phyloP scores from a whole-genome alignment of 805 yeast genomes.

The Lachancea lanzarotensis region DNA sequence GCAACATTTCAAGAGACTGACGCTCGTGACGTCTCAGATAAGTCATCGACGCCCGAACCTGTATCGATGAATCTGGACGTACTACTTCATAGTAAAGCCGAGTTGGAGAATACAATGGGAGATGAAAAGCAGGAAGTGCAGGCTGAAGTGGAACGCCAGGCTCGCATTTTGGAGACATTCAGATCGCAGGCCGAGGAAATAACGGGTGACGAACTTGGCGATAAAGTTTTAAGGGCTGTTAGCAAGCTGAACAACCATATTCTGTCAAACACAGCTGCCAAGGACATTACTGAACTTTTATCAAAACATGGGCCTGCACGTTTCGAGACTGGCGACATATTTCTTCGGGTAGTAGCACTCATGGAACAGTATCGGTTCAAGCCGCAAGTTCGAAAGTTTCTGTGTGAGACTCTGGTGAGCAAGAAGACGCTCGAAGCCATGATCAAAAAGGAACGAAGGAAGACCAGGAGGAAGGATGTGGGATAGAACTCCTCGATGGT shows the following conservation, averaged over 20 bases:
- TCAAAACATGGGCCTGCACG: slow-evolving; percentile 42
- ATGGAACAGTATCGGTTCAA: slow-evolving; percentile 55
- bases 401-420: slow-evolving; percentile 58
- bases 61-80: slow-evolving; percentile 11
- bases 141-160: slow-evolving; percentile 7
- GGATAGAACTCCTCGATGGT: background rate
- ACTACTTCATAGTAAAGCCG: slow-evolving; percentile 5
- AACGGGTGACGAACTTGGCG: slow-evolving; percentile 25
- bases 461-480: slow-evolving; percentile 7
- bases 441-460: slow-evolving; percentile 36
- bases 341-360: slow-evolving; percentile 44
- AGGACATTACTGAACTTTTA: slow-evolving; percentile 50
- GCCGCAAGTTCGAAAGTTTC: slow-evolving; percentile 54
- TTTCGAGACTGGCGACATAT: slow-evolving; percentile 49
- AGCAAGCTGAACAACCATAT: slow-evolving; percentile 53
- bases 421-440: slow-evolving; percentile 46
- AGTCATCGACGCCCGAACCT: slow-evolving; percentile 4
- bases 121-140: slow-evolving; percentile 6
- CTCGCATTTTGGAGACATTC: slow-evolving; percentile 4
- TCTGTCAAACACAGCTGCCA: slow-evolving; percentile 46
- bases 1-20: background rate
- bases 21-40: background rate
- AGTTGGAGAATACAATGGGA: slow-evolving; percentile 8
- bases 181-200: slow-evolving; percentile 4
- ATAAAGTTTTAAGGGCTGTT: slow-evolving; percentile 34